phyloP scores from a whole-genome alignment of 768 basidiomycete species.

The Boletus sensibilis region DNA sequence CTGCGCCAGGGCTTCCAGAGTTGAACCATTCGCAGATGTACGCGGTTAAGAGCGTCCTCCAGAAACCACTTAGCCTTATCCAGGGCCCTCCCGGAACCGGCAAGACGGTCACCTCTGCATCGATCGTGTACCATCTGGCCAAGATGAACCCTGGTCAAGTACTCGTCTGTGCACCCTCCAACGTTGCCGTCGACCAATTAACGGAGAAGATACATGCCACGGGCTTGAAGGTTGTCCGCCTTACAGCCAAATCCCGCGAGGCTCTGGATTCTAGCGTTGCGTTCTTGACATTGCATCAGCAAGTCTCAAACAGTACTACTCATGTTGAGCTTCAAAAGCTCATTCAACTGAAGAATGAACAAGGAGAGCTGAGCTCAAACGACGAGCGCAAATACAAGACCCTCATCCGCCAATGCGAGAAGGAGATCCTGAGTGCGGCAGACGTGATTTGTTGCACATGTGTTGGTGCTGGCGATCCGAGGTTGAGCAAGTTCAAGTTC shows the following conservation, averaged over 20 bases:
- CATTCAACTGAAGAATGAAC: conserved; percentile 96
- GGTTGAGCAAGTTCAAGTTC: conserved; percentile 96
- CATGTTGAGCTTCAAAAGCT: conserved; percentile 98
- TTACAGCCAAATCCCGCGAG: conserved; percentile 97
- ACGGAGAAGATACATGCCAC: conserved; percentile 99
- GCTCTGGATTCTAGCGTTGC: conserved; percentile 94
- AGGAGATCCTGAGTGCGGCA: conserved; percentile 91
- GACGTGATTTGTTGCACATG: conserved; percentile 99
- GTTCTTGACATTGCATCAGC: conserved; percentile 94
- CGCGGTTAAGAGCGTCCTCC: conserved; percentile 97
- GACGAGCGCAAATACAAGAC: conserved; percentile 99
- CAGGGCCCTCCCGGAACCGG: conserved; percentile 99
- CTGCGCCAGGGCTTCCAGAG: conserved; percentile 95
- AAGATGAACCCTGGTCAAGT: conserved; percentile 99
- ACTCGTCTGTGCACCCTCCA: conserved; percentile 97
- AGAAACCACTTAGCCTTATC: conserved; percentile 96
- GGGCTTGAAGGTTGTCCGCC: conserved; percentile 96
- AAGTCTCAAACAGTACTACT: conserved; percentile 94
- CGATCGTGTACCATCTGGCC: conserved; percentile 96
- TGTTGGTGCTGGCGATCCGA: conserved; percentile 95
- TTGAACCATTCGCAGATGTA: conserved; percentile 99
- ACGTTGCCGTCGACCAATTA: conserved; percentile 98
- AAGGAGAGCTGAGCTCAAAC: conserved; percentile 93
- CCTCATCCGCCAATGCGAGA: conserved; percentile 91
- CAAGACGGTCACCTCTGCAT: conserved; percentile 98